phyloP scores from a whole-genome alignment of 495 filamentous ascomycete genomes.

The Lophium mytilinum region DNA sequence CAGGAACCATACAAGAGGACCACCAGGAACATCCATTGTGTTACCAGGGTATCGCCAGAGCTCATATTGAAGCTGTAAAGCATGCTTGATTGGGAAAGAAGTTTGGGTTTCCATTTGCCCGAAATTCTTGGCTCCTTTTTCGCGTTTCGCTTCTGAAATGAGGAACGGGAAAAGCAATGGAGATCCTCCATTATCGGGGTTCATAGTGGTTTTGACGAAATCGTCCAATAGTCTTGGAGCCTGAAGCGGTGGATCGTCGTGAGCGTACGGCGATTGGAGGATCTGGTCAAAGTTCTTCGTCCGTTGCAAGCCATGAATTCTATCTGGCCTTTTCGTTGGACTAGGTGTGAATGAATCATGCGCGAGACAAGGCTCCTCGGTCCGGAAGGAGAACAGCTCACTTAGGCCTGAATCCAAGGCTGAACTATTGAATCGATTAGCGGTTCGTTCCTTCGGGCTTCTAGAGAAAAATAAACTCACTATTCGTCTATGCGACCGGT shows the following conservation, averaged over 20 bases:
- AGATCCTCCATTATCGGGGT: conserved; percentile 5
- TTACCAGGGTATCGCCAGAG: background rate
- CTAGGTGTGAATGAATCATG: background rate
- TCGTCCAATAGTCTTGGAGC: background rate
- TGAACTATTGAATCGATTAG: background rate
- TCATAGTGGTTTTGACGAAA: background rate
- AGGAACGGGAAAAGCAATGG: conserved; percentile 20
- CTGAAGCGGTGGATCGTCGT: background rate
- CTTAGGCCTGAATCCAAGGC: conserved; percentile 1
- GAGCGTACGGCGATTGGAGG: background rate
- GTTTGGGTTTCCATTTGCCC: conserved; percentile 16
- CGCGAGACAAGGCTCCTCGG: background rate
- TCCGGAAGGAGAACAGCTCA: conserved; percentile 2
- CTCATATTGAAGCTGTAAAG: conserved; percentile 4
- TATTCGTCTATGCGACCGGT: conserved; percentile 2
- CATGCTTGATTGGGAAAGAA: conserved; percentile 9
- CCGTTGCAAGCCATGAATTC: background rate
- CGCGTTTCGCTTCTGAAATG: conserved; percentile 18
- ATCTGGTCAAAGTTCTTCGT: background rate
- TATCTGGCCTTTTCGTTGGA: background rate
- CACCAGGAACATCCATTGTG: conserved; percentile 3
- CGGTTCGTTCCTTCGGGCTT: background rate
- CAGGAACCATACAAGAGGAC: conserved; percentile 11
- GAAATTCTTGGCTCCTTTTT: conserved; percentile 12
- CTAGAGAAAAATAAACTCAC: background rate